phyloP scores from a whole-genome alignment of 2,329 filamentous ascomycete species.

The Pseudopyricularia cyperi region DNA sequence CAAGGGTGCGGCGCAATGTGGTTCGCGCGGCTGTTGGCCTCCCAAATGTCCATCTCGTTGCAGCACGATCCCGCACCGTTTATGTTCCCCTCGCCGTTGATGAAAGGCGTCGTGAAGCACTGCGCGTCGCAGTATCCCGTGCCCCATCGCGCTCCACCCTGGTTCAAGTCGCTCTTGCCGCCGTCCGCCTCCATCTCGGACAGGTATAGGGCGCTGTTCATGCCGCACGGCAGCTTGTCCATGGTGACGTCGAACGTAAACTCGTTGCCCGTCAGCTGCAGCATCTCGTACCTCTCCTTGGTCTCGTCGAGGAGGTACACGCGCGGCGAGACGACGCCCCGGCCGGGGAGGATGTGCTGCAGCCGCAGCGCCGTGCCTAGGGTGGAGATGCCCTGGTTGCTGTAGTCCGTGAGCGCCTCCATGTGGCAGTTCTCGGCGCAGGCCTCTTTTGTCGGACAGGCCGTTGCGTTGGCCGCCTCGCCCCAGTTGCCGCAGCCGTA shows the following conservation, averaged over 20 bases:
- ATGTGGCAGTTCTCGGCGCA: slow-evolving; percentile 8
- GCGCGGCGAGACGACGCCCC: slow-evolving; percentile 20
- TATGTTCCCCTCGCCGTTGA: slow-evolving; percentile 32
- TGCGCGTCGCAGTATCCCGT: slow-evolving; percentile 53
- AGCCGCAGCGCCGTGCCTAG: slow-evolving; percentile 4
- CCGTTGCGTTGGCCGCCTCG: slow-evolving; percentile 3
- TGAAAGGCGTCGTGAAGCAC: slow-evolving; percentile 36
- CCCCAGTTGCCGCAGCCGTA: slow-evolving; percentile 1
- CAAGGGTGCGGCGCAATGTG: slow-evolving; percentile 36
- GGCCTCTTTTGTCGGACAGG: slow-evolving; percentile 5
- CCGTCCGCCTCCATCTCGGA: slow-evolving; percentile 44
- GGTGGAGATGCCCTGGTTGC: slow-evolving; percentile 3
- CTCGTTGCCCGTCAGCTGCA: slow-evolving; percentile 44
- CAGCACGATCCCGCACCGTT: slow-evolving; percentile 33
- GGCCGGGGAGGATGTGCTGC: slow-evolving; percentile 5
- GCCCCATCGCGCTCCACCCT: slow-evolving; percentile 45
- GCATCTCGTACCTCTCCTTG: slow-evolving; percentile 40
- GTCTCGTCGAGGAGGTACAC: slow-evolving; percentile 41
- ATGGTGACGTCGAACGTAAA: slow-evolving; percentile 52
- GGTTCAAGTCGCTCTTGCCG: slow-evolving; percentile 38
- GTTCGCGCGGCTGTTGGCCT: slow-evolving; percentile 32
- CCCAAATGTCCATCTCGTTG: slow-evolving; percentile 43
- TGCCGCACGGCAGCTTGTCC: slow-evolving; percentile 45
- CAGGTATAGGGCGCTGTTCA: slow-evolving; percentile 53
- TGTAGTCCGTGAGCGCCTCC: slow-evolving; percentile 6